These are phyloP conservation scores for Leccinum subgranulosum DNA, from an alignment of 768 basidiomycete species.

Conservation along the genomic window DNA sequence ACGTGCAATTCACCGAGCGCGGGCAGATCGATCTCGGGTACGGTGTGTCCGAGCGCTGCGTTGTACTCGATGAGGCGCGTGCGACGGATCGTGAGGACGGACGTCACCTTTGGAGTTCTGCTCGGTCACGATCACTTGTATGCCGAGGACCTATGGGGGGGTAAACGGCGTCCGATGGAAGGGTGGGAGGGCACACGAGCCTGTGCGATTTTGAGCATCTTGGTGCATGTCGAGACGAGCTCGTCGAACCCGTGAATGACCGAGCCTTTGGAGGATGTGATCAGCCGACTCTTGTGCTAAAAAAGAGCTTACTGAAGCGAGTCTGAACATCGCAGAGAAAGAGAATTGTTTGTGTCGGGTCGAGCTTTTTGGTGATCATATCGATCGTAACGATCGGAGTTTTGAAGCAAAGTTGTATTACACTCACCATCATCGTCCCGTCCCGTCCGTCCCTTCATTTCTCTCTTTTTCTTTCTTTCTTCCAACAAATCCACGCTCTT, in stretches of 20 bases:
- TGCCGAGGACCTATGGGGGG: constrained; percentile 49
- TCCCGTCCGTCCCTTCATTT: neutral
- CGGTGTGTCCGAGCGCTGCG: constrained; percentile 66
- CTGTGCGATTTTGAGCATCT: constrained; percentile 75
- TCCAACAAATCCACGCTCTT: constrained; percentile 25
- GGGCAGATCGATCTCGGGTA: constrained; percentile 54
- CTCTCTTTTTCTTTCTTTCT: constrained; percentile 20
- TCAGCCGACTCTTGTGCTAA: neutral
- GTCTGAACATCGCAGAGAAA: constrained; percentile 85
- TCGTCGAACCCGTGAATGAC: constrained; percentile 70
- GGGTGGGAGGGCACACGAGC: constrained; percentile 33
- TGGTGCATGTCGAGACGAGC: constrained; percentile 65
- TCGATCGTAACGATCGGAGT: constrained; percentile 27
- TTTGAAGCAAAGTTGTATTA: neutral
- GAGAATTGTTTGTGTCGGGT: constrained; percentile 50
- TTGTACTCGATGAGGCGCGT: constrained; percentile 5
- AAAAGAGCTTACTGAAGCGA: constrained; percentile 56
- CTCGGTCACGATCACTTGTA: constrained; percentile 78
- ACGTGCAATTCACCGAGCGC: constrained; percentile 56
- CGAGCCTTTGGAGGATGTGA: constrained; percentile 30
- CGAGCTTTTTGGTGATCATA: constrained; percentile 21
- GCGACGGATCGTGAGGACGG: neutral
- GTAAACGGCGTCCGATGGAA: neutral
- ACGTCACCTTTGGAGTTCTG: constrained; percentile 74
- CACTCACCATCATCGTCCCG: neutral